These are phyloP conservation scores for Dryas integrifolia DNA, from an alignment of 331 rosid genomes.

Conservation along the genomic window DNA sequence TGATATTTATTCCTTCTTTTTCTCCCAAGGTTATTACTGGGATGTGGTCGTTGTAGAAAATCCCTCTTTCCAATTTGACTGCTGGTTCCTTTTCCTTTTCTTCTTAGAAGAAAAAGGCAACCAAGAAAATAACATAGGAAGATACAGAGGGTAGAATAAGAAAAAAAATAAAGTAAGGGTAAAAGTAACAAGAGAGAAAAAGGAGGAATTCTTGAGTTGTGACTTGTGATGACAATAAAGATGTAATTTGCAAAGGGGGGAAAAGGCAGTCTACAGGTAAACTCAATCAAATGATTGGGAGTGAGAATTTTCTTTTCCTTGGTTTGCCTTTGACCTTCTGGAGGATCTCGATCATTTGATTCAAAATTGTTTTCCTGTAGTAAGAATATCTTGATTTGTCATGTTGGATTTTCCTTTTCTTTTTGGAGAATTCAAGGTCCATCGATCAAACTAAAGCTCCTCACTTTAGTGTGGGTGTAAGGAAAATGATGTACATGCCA, in stretches of 20 bases:
- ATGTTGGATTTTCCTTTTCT: neutral
- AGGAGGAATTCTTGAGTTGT: slow-evolving; percentile 11
- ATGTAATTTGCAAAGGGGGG: neutral
- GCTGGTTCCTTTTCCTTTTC: neutral
- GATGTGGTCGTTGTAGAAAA: neutral
- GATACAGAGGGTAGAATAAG: neutral
- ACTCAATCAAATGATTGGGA: neutral
- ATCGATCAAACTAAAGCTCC: neutral
- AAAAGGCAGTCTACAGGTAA: neutral
- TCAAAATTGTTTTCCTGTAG: neutral
- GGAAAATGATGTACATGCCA: slow-evolving; percentile 9
- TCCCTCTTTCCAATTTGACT: slow-evolving; percentile 19
- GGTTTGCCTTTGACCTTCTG: neutral
- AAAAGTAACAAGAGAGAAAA: neutral
- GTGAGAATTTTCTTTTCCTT: neutral
- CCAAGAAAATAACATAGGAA: neutral
- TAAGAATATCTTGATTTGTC: neutral
- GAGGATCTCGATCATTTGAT: neutral
- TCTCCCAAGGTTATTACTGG: too few relatives aligned
- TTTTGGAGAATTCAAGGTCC: slow-evolving; percentile 2
- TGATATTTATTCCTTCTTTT: too few relatives aligned
- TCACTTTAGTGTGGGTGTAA: neutral
- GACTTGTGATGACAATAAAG: slow-evolving; percentile 4
- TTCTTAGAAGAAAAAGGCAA: neutral
- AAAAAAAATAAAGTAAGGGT: neutral